phyloP scores from a whole-genome alignment of 1,284 basidiomycete species.

The Leucoagaricus sp. region DNA sequence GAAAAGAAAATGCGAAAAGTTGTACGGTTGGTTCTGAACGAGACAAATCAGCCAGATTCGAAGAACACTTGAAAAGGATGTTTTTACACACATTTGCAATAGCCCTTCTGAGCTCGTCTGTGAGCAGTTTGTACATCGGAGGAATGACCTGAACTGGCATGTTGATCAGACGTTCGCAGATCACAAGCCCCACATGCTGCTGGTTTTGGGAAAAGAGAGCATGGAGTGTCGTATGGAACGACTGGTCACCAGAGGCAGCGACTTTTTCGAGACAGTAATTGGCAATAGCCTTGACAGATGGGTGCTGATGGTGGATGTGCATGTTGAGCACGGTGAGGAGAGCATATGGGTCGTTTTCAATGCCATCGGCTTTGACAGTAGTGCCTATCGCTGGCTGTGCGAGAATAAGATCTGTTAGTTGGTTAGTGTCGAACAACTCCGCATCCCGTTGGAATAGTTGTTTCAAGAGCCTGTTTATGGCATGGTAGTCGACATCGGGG shows the following conservation, averaged over 20 bases:
- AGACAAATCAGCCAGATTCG: background rate
- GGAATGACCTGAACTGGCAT: conserved; percentile 91
- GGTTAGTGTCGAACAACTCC: conserved; percentile 66
- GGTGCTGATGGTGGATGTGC: conserved; percentile 69
- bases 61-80: background rate
- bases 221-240: conserved; percentile 54
- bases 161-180: conserved; percentile 88
- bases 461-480: conserved; percentile 76
- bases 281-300: conserved; percentile 71
- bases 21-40: conserved; percentile 63
- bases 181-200: conserved; percentile 75
- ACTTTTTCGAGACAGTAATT: conserved; percentile 66
- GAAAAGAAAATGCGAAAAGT: conserved; percentile 72
- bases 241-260: conserved; percentile 37
- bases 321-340: conserved; percentile 83
- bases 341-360: conserved; percentile 86
- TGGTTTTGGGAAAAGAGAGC: conserved; percentile 49
- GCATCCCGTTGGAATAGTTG: conserved; percentile 88
- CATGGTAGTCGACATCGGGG: conserved; percentile 81
- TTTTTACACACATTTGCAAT: conserved; percentile 54
- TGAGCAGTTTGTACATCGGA: conserved; percentile 87
- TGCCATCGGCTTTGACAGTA: conserved; percentile 90
- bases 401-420: conserved; percentile 79
- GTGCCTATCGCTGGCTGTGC: conserved; percentile 79
- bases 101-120: conserved; percentile 76